These are phyloP conservation scores for Noccaea bulbosa DNA, from an alignment of 345 rosid species.

Conservation along the genomic window DNA sequence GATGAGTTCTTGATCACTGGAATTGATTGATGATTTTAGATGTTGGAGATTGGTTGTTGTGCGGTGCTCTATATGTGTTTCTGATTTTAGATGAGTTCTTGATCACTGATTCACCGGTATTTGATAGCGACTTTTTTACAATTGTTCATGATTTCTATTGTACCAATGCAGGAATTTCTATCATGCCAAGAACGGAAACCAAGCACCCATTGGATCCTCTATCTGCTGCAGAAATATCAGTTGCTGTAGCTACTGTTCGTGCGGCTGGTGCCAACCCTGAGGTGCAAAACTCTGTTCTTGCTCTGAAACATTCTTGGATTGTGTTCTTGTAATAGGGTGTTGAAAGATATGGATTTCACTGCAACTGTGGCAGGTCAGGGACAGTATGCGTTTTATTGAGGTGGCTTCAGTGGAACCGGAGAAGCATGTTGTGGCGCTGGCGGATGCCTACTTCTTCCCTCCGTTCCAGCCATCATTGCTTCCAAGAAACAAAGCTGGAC, in stretches of 20 bases:
- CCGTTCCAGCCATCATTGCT: constrained; percentile 92
- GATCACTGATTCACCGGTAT: too few species aligned
- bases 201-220: constrained; percentile 90
- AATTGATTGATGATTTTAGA: constrained; percentile 18
- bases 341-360: background rate
- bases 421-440: constrained; percentile 79
- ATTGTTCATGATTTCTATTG: constrained; percentile 1
- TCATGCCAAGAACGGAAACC: constrained; percentile 78
- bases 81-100: too few species aligned
- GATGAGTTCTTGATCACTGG: constrained; percentile 20
- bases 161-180: constrained; percentile 52
- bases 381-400: constrained; percentile 88
- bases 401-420: constrained; percentile 86
- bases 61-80: background rate
- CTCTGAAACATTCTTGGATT: background rate
- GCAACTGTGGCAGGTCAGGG: constrained; percentile 68
- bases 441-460: constrained; percentile 94
- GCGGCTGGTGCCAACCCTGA: constrained; percentile 95
- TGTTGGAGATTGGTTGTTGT: constrained; percentile 14
- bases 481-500: constrained; percentile 83
- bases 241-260: constrained; percentile 90
- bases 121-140: too few species aligned
- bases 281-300: constrained; percentile 49
- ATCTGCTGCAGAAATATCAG: constrained; percentile 84
- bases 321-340: background rate